Evolutionary conservation across 2,329 filamentous ascomycete species (phyloP).

Genomic region (Chalaropsis thielavioides): DNA sequence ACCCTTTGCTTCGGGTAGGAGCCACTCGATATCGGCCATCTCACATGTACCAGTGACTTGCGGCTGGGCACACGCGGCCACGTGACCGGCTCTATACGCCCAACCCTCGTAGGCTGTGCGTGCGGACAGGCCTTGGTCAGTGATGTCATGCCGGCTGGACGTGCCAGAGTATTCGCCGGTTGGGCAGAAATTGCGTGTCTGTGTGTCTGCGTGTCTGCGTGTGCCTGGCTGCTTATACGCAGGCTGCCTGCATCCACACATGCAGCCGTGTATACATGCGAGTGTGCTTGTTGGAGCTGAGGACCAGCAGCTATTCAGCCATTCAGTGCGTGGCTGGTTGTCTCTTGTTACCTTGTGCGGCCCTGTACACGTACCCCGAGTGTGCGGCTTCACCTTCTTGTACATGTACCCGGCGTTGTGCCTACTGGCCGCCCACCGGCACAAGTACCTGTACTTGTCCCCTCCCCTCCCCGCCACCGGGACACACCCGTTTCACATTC

Average conservation of each 20-base stretch:
- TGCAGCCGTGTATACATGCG: not conserved
- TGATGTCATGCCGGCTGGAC: not conserved
- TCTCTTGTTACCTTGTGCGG: too few relatives aligned
- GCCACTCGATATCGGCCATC: not conserved
- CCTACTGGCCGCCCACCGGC: too few relatives aligned
- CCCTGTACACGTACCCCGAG: too few relatives aligned
- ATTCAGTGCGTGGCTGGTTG: not conserved
- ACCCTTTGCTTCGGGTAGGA: not conserved
- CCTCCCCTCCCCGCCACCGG: too few relatives aligned
- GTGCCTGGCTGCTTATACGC: not conserved
- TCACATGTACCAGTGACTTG: not conserved
- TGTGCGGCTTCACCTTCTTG: too few relatives aligned
- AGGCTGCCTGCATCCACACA: not conserved
- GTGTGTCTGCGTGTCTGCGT: not conserved
- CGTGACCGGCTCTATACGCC: too few relatives aligned
- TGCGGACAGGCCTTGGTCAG: too few relatives aligned
- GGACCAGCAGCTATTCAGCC: not conserved
- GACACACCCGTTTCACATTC: too few relatives aligned
- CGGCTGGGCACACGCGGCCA: not conserved
- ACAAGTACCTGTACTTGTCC: too few relatives aligned
- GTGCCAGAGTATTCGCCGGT: not conserved
- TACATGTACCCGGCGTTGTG: too few relatives aligned
- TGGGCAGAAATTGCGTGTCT: not conserved
- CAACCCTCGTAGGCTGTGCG: too few relatives aligned
- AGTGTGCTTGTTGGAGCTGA: not conserved